phyloP scores from a whole-genome alignment of 1,284 basidiomycete species.

The Boletus smithii region DNA sequence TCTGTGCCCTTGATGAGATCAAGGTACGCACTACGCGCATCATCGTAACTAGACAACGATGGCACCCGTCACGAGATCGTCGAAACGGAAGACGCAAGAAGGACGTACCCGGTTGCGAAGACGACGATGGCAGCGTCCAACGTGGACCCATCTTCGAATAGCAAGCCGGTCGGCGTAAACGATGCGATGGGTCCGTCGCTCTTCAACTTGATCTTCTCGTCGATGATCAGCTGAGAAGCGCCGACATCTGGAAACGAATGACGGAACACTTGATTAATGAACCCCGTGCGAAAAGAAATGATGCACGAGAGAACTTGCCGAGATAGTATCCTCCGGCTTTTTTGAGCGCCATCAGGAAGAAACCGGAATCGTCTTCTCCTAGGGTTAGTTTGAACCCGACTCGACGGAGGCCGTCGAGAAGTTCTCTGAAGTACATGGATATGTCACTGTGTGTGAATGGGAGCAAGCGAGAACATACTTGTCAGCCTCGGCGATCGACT shows the following conservation, averaged over 20 bases:
- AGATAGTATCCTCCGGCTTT: constrained; percentile 45
- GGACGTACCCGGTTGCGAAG: constrained; percentile 53
- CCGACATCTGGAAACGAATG: too few relatives aligned
- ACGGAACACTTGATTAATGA: too few relatives aligned
- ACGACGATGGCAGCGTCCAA: constrained; percentile 62
- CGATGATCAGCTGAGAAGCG: constrained; percentile 59
- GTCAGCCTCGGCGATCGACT: constrained; percentile 20
- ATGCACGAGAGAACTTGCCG: constrained; percentile 27
- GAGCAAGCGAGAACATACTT: constrained; percentile 11
- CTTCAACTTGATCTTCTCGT: constrained; percentile 74
- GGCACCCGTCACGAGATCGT: constrained; percentile 15
- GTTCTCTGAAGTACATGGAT: constrained; percentile 39
- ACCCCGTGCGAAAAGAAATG: too few relatives aligned
- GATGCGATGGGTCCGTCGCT: constrained; percentile 53
- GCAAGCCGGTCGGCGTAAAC: constrained; percentile 54
- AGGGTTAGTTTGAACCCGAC: constrained; percentile 58
- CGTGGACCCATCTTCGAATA: constrained; percentile 63
- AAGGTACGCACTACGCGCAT: constrained; percentile 25
- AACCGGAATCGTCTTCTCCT: constrained; percentile 53
- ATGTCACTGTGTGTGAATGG: constrained; percentile 35
- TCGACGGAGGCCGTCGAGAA: constrained; percentile 49
- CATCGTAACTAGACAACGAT: constrained; percentile 19
- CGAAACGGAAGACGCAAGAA: constrained; percentile 4
- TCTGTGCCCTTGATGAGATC: constrained; percentile 27
- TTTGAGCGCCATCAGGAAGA: constrained; percentile 30